These are phyloP conservation scores for Paramecium bursaria DNA, from an alignment of 73 alveolate genomes.

Conservation along the genomic window DNA sequence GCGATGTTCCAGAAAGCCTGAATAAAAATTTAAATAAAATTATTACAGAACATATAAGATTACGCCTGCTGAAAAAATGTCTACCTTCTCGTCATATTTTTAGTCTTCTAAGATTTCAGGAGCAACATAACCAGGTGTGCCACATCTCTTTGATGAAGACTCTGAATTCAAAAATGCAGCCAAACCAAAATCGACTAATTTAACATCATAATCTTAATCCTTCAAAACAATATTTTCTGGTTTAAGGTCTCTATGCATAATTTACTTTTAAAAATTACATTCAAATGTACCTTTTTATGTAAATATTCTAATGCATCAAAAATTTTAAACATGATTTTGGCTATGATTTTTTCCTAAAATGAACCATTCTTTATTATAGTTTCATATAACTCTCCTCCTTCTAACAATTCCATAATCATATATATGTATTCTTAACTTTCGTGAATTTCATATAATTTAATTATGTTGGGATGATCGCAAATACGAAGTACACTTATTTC, in stretches of 20 bases:
- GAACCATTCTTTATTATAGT: conserved; percentile 18
- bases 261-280: conserved; percentile 73
- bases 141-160: conserved; percentile 76
- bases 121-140: conserved; percentile 98
- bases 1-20: conserved; percentile 48
- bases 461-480: conserved; percentile 64
- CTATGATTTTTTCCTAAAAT: conserved; percentile 13
- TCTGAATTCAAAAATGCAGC: conserved; percentile 62
- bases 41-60: conserved; percentile 66
- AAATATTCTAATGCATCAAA: conserved; percentile 48
- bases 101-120: conserved; percentile 93
- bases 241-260: conserved; percentile 88
- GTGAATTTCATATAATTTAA: conserved; percentile 60
- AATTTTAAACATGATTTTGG: conserved; percentile 22
- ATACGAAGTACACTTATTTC: conserved; percentile 50
- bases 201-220: conserved; percentile 80
- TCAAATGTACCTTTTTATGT: conserved; percentile 31
- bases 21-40: background rate
- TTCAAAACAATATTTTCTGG: conserved; percentile 85
- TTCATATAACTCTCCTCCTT: conserved; percentile 71
- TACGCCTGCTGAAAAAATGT: conserved; percentile 67
- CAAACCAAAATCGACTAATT: conserved; percentile 88
- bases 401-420: conserved; percentile 57
- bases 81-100: conserved; percentile 67
- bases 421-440: conserved; percentile 58